Base-by-base conservation (phyloP, 768 basidiomycete species). In the Solioccasus polychromus region DNA sequence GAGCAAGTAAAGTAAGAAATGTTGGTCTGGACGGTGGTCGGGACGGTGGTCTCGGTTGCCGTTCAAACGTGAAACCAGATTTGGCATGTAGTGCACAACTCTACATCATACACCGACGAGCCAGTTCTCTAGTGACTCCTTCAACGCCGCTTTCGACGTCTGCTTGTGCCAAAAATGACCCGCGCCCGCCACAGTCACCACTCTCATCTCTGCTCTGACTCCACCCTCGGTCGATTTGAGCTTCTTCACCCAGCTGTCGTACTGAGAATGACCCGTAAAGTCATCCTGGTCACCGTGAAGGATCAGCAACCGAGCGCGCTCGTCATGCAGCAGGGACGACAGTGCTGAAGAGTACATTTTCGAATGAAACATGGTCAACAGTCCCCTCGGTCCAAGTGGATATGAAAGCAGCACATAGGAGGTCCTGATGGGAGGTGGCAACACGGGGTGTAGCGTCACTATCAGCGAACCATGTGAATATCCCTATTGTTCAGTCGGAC, bases 391-490 rank as follows among this genome's bases (percentile, higher is more conserved):
- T 12, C 81, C 78, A 5, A 91, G 67, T 0, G 89, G 89, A 58
- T 92, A 91, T 3, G 88, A 90, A 18, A 92, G 64, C 31, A 92
- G 60, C 35, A 89, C 68, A 60, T 89, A 85, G 11, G 76, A 76
- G 0, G 79, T 82, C 56, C 69, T 72, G 35, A 83, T 59, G n/a
- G 68, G 66, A 15, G 71, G 55, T 0, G 71, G 67, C 3, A 83
- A 65, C 3, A 78, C 57, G 0, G 85, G 82, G 45, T 80, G 79
- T 48, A 86, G 66, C 8, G 86, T 85, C 10, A 78, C 77, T 29
- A 87, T 81, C 25, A 92, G 71, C 2, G 85, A 80, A 1, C 89
- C 89, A 72, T 90, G 72, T 9, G 89, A 92, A 64, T 92, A 92
- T 5, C 88, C 87, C 86, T 89, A 40, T 22, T 24, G n/a, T n/a